Percentiles rank a stretch among this genome's conserved stretches.
Conservation (phyloP, 2,329 filamentous ascomycete genomes). For the Cordyceps militaris region DNA sequence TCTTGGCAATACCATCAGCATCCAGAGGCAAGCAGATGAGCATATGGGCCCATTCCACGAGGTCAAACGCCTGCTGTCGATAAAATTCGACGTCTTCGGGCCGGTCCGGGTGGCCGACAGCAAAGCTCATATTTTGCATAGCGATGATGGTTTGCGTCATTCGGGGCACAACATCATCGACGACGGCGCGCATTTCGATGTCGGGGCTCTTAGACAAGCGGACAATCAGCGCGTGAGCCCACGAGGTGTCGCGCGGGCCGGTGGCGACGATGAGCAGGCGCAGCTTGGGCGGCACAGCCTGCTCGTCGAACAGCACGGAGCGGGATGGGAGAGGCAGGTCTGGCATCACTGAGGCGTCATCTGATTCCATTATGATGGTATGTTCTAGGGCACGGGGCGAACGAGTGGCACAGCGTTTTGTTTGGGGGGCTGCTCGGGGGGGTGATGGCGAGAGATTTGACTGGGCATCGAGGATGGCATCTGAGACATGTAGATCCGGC, state of each 20-base stretch:
- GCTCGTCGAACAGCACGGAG: slow-evolving; percentile 32
- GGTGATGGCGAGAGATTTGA: neutral
- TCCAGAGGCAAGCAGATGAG: slow-evolving; percentile 79
- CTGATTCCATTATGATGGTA: neutral
- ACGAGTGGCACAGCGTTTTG: neutral
- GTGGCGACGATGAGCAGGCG: slow-evolving; percentile 60
- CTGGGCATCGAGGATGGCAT: slow-evolving; percentile 18
- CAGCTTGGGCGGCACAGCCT: slow-evolving; percentile 38
- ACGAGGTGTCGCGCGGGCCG: slow-evolving; percentile 57
- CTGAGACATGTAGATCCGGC: slow-evolving; percentile 27
- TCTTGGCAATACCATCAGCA: slow-evolving; percentile 76
- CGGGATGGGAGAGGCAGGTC: slow-evolving; percentile 25
- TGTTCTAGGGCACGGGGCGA: neutral
- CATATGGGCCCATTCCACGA: slow-evolving; percentile 83
- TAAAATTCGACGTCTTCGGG: slow-evolving; percentile 47
- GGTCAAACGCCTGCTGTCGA: slow-evolving; percentile 48
- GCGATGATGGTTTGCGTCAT: slow-evolving; percentile 57
- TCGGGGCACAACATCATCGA: slow-evolving; percentile 58
- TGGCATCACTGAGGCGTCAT: neutral
- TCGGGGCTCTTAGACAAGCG: slow-evolving; percentile 58
- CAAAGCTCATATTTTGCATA: slow-evolving; percentile 46
- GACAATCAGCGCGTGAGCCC: slow-evolving; percentile 58
- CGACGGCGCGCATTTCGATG: slow-evolving; percentile 54
- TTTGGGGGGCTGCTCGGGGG: neutral
- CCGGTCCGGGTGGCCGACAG: slow-evolving; percentile 24